phyloP scores from a whole-genome alignment of 2,329 filamentous ascomycete genomes.

The Epichloe sylvatica region DNA sequence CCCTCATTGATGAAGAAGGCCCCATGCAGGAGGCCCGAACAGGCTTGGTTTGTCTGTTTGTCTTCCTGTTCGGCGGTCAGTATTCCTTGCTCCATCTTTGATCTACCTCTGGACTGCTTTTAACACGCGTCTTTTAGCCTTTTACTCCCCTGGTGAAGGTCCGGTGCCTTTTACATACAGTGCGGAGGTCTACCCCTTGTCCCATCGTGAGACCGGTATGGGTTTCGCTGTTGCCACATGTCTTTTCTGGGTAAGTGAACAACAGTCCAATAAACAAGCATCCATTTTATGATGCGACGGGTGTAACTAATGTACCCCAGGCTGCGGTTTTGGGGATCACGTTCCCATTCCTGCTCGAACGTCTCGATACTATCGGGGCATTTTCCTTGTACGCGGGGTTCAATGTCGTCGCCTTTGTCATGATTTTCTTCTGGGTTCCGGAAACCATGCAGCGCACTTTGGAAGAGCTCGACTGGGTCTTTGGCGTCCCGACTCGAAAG shows the following conservation, averaged over 20 bases:
- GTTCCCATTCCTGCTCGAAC: conserved; percentile 33
- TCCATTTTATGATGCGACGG: neutral
- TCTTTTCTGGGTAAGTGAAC: conserved; percentile 30
- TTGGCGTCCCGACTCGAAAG: conserved; percentile 29
- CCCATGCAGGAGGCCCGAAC: conserved; percentile 28
- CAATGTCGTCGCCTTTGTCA: conserved; percentile 38
- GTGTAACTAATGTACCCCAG: neutral
- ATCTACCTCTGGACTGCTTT: neutral
- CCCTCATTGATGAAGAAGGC: conserved; percentile 17
- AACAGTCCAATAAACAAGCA: neutral
- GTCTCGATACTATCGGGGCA: conserved; percentile 21
- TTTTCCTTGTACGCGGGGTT: conserved; percentile 41
- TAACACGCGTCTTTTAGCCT: conserved; percentile 20
- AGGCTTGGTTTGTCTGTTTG: conserved; percentile 43
- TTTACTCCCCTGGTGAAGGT: conserved; percentile 52
- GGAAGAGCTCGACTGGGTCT: conserved; percentile 38
- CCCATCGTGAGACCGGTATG: conserved; percentile 51
- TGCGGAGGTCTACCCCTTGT: conserved; percentile 48
- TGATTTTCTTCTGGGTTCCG: conserved; percentile 35
- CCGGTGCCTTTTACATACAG: conserved; percentile 49
- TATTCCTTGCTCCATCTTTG: neutral
- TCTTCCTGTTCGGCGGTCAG: conserved; percentile 45
- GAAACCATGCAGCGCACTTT: conserved; percentile 43
- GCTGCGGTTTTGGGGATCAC: conserved; percentile 36
- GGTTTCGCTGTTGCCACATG: conserved; percentile 47